Evolutionary conservation across 202 grass and related monocot species (phyloP).

Genomic region (Bolboschoenoplectus hybrid): DNA sequence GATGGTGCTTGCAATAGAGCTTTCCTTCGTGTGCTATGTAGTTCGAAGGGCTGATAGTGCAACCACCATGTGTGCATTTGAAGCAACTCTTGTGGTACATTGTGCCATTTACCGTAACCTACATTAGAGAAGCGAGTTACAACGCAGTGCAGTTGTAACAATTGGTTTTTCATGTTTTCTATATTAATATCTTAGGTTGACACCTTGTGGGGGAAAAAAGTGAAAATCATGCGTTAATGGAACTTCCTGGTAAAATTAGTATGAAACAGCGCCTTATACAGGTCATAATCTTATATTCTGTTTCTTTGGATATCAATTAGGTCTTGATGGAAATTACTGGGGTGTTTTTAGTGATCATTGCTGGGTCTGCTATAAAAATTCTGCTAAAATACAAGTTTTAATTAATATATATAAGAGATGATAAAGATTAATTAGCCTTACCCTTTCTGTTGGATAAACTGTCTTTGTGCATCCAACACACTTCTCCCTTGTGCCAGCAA

Average conservation of each 20-base stretch:
- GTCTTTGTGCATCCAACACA: conserved; percentile 93
- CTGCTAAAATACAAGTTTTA: neutral
- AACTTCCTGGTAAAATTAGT: neutral
- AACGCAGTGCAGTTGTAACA: neutral
- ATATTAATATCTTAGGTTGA: neutral
- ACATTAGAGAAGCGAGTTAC: neutral
- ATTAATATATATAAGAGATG: neutral
- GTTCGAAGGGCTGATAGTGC: conserved; percentile 95
- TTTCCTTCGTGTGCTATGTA: conserved; percentile 96
- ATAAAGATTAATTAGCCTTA: conserved; percentile 49
- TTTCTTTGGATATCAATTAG: neutral
- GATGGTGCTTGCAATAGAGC: conserved; percentile 98
- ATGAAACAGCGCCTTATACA: neutral
- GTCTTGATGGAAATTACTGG: neutral
- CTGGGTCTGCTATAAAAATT: neutral
- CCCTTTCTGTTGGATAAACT: conserved; percentile 95
- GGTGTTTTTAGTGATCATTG: neutral
- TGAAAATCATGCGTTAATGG: neutral
- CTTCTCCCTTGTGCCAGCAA: conserved; percentile 93
- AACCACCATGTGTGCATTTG: conserved; percentile 98
- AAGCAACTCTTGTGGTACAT: conserved; percentile 99
- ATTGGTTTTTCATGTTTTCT: neutral
- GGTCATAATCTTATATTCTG: neutral
- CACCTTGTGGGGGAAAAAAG: neutral
- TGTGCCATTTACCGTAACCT: conserved; percentile 88